Evolutionary conservation across 2,329 filamentous ascomycete genomes (phyloP).

Genomic region (Fusarium continuum): DNA sequence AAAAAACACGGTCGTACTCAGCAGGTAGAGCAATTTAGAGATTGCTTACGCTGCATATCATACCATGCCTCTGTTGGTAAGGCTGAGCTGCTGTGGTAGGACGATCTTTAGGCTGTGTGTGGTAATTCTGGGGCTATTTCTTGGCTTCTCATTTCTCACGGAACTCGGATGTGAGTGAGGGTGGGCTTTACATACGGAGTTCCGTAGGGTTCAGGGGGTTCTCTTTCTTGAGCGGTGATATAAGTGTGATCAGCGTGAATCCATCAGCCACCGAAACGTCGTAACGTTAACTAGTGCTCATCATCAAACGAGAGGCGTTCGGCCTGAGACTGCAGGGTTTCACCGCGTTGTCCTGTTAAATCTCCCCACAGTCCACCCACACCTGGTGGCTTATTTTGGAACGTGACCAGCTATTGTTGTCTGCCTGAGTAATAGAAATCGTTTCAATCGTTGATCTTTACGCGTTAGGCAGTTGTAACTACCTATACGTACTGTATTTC

Average conservation of each 20-base stretch:
- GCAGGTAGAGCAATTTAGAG: not conserved
- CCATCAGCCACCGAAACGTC: slow-evolving; percentile 2
- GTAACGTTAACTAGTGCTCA: not conserved
- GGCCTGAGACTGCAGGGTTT: slow-evolving; percentile 12
- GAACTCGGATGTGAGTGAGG: no score
- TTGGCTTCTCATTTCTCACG: not conserved
- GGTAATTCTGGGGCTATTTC: slow-evolving; percentile 13
- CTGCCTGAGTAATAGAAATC: not conserved
- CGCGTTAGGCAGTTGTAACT: slow-evolving; percentile 3
- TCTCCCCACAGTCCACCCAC: slow-evolving; percentile 15
- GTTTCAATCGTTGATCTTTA: not conserved
- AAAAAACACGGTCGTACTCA: not conserved
- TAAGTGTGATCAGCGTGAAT: not conserved
- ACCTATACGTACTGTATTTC: not conserved
- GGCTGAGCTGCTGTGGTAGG: slow-evolving; percentile 18
- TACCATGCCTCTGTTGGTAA: slow-evolving; percentile 38
- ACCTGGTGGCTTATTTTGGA: slow-evolving; percentile 9
- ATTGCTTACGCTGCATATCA: slow-evolving; percentile 35
- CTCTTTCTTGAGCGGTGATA: no score
- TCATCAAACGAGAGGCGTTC: slow-evolving; percentile 7
- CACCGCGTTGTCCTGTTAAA: slow-evolving; percentile 1
- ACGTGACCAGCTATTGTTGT: slow-evolving; percentile 20
- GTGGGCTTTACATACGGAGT: not conserved
- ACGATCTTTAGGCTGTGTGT: slow-evolving; percentile 10
- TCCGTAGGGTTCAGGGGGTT: not conserved